phyloP scores from a whole-genome alignment of 495 filamentous ascomycete genomes.

The Lasiosphaeriaceae sp. region DNA sequence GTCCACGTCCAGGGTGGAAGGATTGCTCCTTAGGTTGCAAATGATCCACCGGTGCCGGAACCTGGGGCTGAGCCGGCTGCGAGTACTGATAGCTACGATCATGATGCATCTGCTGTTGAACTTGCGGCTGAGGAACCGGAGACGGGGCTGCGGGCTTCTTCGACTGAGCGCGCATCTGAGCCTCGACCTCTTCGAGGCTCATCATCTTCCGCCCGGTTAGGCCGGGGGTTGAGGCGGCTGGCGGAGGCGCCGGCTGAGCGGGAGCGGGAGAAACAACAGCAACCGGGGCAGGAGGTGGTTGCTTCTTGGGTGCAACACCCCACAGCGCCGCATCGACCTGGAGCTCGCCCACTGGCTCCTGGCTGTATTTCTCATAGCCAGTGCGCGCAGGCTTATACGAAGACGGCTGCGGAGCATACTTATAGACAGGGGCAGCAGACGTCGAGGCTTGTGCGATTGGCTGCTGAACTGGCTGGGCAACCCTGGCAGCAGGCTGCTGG shows the following conservation, averaged over 20 bases:
- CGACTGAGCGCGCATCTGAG: constrained; percentile 73
- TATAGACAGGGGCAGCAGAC: constrained; percentile 31
- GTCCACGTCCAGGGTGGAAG: constrained; percentile 30
- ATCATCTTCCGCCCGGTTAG: constrained; percentile 71
- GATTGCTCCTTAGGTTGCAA: constrained; percentile 22
- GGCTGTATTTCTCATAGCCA: constrained; percentile 85
- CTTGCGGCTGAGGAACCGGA: constrained; percentile 24
- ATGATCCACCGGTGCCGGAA: constrained; percentile 22
- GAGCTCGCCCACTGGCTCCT: constrained; percentile 71
- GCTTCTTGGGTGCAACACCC: constrained; percentile 67
- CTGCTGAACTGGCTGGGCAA: constrained; percentile 28
- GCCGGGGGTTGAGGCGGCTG: constrained; percentile 23
- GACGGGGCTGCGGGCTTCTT: constrained; percentile 41
- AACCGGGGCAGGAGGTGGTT: constrained; percentile 31
- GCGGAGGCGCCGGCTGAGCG: constrained; percentile 23
- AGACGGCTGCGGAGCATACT: constrained; percentile 40
- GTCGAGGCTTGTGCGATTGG: constrained; percentile 24
- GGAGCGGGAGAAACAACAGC: constrained; percentile 22
- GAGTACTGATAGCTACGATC: constrained; percentile 21
- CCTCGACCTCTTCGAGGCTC: constrained; percentile 96
- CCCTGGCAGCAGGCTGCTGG: constrained; percentile 50
- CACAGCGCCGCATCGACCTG: constrained; percentile 92
- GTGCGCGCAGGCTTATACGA: constrained; percentile 58
- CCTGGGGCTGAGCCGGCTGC: constrained; percentile 27
- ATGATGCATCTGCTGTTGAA: constrained; percentile 30